These are phyloP conservation scores for sunflower (Helianthus annuus) DNA, from an alignment of 129 eudicot genomes.

Conservation along the genomic window HanXRQr2.0-SUNRISE NC_035448.2:57886765-57887264, in stretches of 20 bases:
- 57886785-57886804: not conserved
- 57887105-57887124: constrained; percentile 26
- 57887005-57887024: constrained; percentile 9
- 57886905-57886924: constrained; percentile 4
- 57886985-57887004: constrained; percentile 41
- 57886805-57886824: not conserved
- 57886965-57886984: not conserved
- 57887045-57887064: constrained; percentile 16
- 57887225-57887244: not conserved
- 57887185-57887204: not conserved
- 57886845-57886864: not conserved
- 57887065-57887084: constrained; percentile 21
- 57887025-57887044: constrained; percentile 4
- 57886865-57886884: not conserved
- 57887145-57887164: not conserved
- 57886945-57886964: not conserved
- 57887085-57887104: constrained; percentile 30
- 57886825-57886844: not conserved
- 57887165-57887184: not conserved
- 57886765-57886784: not conserved
- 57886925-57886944: not conserved
- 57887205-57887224: not conserved
- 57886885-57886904: not conserved
- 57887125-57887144: constrained; percentile 16
- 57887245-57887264: not conserved